Base-by-base conservation (phyloP, 1,139 yeast genomes). In the Suhomyces bokatorum region DNA sequence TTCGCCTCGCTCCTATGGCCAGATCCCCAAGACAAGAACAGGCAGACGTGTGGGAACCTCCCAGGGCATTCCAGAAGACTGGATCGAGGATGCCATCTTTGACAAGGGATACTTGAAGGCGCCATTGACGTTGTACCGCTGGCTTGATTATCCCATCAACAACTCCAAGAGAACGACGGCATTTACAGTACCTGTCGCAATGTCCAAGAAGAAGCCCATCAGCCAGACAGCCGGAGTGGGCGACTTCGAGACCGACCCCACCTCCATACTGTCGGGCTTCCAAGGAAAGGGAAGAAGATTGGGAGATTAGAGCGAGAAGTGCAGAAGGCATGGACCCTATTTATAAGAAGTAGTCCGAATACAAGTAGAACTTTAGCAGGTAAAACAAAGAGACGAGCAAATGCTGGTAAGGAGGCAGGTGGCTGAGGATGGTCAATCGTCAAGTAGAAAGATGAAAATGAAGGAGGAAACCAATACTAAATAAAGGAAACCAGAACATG, bases 41-140 rank as follows among this genome's bases (percentile, higher is more conserved):
- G 71, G 72, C 16, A 58, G 65, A 49, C 57, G 69, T 41, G 75
- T 72, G 8, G 77, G 77, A 1, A 61, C 63, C 11, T 35, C 20
- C 24, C 50, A 46, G n/a, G 10, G 40, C 6, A 7, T 29, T 13
- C 22, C 26, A 7, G 35, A 39, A 24, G 69, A 64, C 17, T 52
- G 50, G 35, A 66, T 70, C 32, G 59, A 53, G 3, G 75, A 69
- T 48, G 56, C 76, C 6, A 59, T 70, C 12, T 73, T 68, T 47
- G 79, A 74, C 50, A 58, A 60, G 46, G 79, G 79, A 5, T 71
- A 73, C 51, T 65, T 71, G 48, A 67, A 66, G 48, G 79, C 78
- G 1, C 79, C 79, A 2, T 37, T 47, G 24, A 64, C 69, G 66
- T 53, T 74, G 15, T 73, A 72, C 54, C 53, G 48, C 1, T 17